These are phyloP conservation scores for Acaromyces ingoldii DNA, from an alignment of 1,284 basidiomycete genomes.

Conservation along the genomic window DNA sequence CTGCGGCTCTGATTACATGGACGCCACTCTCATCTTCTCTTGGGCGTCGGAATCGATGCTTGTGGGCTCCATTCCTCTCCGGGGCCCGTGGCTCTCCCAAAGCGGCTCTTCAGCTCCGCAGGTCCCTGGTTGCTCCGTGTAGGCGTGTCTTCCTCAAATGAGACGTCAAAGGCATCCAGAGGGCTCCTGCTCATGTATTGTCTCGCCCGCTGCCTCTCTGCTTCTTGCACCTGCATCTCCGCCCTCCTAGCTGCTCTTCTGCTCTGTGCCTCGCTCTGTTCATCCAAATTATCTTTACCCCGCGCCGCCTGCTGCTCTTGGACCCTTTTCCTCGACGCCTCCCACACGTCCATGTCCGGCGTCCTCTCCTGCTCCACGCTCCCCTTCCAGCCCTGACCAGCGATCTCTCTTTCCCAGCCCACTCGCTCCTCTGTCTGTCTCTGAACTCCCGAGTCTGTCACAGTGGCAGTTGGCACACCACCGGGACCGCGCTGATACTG, in stretches of 20 bases:
- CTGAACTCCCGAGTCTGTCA: neutral
- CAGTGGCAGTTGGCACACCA: slow-evolving; percentile 1
- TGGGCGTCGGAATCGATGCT: neutral
- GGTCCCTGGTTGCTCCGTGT: neutral
- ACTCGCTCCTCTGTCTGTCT: neutral
- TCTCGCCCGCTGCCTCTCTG: neutral
- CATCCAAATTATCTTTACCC: too few species aligned
- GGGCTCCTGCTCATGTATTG: slow-evolving; percentile 2
- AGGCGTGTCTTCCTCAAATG: neutral
- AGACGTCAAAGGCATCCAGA: slow-evolving; percentile 1
- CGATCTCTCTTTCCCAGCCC: neutral
- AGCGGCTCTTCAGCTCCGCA: neutral
- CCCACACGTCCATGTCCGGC: slow-evolving; percentile 5
- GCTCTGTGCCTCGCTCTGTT: neutral
- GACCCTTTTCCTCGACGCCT: slow-evolving; percentile 1
- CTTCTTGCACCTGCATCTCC: slow-evolving; percentile 1
- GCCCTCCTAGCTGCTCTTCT: neutral
- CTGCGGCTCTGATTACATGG: too few species aligned
- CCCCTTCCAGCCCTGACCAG: too few species aligned
- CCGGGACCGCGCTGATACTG: too few species aligned
- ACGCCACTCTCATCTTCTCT: slow-evolving; percentile 1
- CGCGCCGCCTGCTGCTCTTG: neutral
- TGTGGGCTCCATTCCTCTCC: neutral
- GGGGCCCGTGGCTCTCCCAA: neutral
- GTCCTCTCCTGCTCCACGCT: too few species aligned